Evolutionary conservation across 371 early-diverging fungal genomes (phyloP), one percentile per base, ranked within the genome.

Genomic region (Mucor mucedo): DNA sequence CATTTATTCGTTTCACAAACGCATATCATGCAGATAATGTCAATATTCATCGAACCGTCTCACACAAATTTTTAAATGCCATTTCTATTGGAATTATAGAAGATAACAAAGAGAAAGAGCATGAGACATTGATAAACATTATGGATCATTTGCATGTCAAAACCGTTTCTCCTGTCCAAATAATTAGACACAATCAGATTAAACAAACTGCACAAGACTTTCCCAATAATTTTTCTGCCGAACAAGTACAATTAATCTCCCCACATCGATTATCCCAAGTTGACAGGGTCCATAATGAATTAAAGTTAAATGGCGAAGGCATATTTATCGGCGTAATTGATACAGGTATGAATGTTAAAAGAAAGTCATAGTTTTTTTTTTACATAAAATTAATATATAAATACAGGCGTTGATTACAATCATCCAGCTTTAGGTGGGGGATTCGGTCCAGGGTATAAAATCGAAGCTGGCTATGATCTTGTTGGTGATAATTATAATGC

Each of bases 391-490:
- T 21, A 21, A 21, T 21, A 21, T 21, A 21, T 21, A 21, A 21
- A 10, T 42, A 29, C 29, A 66, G 87, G 91, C 48, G 66, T 87
- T 29, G 85, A 88, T 55, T 88, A 84, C 64, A 67, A 59, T 50
- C 93, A 92, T 59, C 90, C 91, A 32, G 90, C 90, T 11, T 71
- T 93, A 21, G 91, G 90, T 35, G 88, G 88, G 8, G 81, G 90
- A 53, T 88, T 89, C 57, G 91, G 91, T 11, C 56, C 65, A 55
- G 74, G 72, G 9, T 80, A 67, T 65, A 88, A 87, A 60, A 84
- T 91, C 11, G 69, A 67, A 2, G 79, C 71, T 39, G 91, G 89
- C 27, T 73, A 76, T 33, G 90, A 91, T 62, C 72, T 91, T 29
- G 85, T 85, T 10, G 85, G 87, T 52, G 82, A 86, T 54, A 62